Evolutionary conservation across 2,329 filamentous ascomycete species (phyloP).

Genomic region (Achaetomium macrosporum): DNA sequence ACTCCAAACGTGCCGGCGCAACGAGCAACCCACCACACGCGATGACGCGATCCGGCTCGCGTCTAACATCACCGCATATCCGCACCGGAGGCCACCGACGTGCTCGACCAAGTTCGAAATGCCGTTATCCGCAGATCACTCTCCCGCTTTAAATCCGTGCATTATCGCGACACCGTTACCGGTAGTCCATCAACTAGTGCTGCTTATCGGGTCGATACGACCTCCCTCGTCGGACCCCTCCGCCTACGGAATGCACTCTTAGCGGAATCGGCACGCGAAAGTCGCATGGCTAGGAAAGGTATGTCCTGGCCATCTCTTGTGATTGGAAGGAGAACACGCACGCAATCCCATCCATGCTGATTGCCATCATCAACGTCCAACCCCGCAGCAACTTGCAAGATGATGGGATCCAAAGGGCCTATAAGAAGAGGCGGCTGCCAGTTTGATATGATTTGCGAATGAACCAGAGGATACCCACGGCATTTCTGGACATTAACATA

Average conservation of each 20-base stretch:
- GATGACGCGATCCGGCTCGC: slow-evolving; percentile 26
- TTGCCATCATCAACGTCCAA: slow-evolving; percentile 16
- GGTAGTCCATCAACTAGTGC: not conserved
- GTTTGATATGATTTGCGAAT: not conserved
- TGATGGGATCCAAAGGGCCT: not conserved
- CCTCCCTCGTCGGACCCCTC: not conserved
- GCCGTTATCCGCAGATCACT: not conserved
- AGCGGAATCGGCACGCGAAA: slow-evolving; percentile 1
- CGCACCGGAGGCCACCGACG: slow-evolving; percentile 3
- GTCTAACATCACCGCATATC: slow-evolving; percentile 25
- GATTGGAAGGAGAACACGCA: slow-evolving; percentile 15
- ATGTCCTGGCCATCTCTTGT: not conserved
- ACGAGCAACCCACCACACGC: not conserved
- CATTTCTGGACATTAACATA: not conserved
- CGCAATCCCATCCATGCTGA: slow-evolving; percentile 24
- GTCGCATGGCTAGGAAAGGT: not conserved
- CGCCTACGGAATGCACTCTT: not conserved
- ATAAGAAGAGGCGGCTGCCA: slow-evolving; percentile 8
- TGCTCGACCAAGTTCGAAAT: not conserved
- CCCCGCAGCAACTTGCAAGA: slow-evolving; percentile 13
- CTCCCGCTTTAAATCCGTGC: not conserved
- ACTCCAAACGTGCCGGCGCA: not conserved
- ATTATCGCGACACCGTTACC: not conserved
- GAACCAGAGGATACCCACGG: not conserved
- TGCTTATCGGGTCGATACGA: not conserved